Percentiles rank a stretch among this genome's conserved stretches.
Conservation (phyloP, 1,284 basidiomycete species). For the Entoloma clypeatum region DNA sequence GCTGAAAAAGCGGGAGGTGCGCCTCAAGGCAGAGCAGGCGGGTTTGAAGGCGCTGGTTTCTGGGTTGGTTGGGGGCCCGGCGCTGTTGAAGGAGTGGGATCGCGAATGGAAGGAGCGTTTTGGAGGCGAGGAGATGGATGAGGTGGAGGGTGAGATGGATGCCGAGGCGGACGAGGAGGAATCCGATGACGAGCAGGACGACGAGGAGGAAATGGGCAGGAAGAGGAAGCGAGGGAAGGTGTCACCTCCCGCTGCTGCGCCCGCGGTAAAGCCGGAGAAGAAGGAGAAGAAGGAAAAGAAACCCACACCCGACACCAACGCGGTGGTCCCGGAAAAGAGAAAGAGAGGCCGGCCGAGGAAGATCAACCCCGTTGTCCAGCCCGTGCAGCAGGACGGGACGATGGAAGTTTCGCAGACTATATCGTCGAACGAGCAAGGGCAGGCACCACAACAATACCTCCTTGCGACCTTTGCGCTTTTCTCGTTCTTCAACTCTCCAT, state of each 20-base stretch:
- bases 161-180: slow-evolving; percentile 50
- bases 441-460: slow-evolving; percentile 54
- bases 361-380: slow-evolving; percentile 27
- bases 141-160: slow-evolving; percentile 53
- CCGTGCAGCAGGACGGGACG: slow-evolving; percentile 16
- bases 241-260: slow-evolving; percentile 30
- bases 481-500: slow-evolving; percentile 71
- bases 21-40: slow-evolving; percentile 68
- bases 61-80: slow-evolving; percentile 69
- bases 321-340: slow-evolving; percentile 60
- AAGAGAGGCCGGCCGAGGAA: slow-evolving; percentile 70
- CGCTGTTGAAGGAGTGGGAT: slow-evolving; percentile 69
- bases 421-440: slow-evolving; percentile 22
- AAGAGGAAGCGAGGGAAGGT: slow-evolving; percentile 57
- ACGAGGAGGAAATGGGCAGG: slow-evolving; percentile 48
- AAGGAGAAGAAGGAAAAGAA: slow-evolving; percentile 32
- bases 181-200: slow-evolving; percentile 46
- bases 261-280: slow-evolving; percentile 25
- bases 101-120: slow-evolving; percentile 65
- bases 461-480: slow-evolving; percentile 74
- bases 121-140: slow-evolving; percentile 73
- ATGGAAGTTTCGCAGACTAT: slow-evolving; percentile 7
- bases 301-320: slow-evolving; percentile 21
- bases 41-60: slow-evolving; percentile 64
- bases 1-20: slow-evolving; percentile 66